phyloP scores from a whole-genome alignment of 2,329 filamentous ascomycete genomes.

The Beauveria varroae region DNA sequence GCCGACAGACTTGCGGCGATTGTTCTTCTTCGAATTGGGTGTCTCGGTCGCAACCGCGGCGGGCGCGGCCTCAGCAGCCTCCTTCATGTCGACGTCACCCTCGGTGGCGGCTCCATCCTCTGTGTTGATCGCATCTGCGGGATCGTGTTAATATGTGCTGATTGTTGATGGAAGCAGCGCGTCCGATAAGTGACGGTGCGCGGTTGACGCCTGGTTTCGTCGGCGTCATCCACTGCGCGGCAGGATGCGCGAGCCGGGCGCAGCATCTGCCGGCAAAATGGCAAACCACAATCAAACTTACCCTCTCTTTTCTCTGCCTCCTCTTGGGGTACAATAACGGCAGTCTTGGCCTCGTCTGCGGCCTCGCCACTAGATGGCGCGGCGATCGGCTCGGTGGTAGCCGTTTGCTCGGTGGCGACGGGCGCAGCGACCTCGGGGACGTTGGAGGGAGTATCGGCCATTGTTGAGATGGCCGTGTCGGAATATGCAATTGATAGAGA shows the following conservation, averaged over 20 bases:
- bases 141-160: not conserved
- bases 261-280: not conserved
- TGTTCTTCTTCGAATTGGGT: conserved; percentile 32
- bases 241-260: not conserved
- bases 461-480: conserved; percentile 17
- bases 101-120: conserved; percentile 26
- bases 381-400: conserved; percentile 21
- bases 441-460: conserved; percentile 32
- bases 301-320: conserved; percentile 24
- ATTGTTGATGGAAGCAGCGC: not conserved
- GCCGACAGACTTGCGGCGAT: conserved; percentile 67
- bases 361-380: conserved; percentile 16
- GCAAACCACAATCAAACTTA: conserved; percentile 18
- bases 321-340: conserved; percentile 20
- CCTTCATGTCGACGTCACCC: conserved; percentile 49
- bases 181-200: not conserved
- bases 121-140: conserved; percentile 14
- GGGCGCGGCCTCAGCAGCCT: conserved; percentile 23
- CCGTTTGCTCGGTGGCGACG: conserved; percentile 17
- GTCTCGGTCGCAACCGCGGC: conserved; percentile 26
- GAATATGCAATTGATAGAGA: conserved; percentile 5
- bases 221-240: not conserved
- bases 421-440: conserved; percentile 29
- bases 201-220: not conserved
- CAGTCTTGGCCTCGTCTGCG: conserved; percentile 18